Base-by-base conservation (phyloP, 805 yeast species). In the Tetrapisispora iriomotensis region DNA sequence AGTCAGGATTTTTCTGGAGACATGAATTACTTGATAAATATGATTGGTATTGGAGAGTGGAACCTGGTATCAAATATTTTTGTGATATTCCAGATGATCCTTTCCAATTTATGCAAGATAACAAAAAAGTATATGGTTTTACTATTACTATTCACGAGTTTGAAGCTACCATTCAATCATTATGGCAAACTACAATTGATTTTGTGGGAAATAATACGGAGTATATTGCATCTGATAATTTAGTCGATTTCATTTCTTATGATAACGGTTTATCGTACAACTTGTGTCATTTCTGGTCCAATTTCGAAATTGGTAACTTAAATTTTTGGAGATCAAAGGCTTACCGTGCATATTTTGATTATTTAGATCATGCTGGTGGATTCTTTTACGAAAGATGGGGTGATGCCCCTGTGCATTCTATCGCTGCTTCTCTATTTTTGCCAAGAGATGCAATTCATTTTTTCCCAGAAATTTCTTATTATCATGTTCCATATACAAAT, bases 381-480 rank as follows among this genome's bases (percentile, higher is more conserved):
- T 80, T 87, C 56, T 86, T 82, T 66, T 86, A 86, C 62, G 86
- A 82, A 62, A 71, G 92, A 55, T 86, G 95, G 90, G 94, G 94
- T 43, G 95, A 85, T 61, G 95, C 94, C 18, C 94, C 94, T 17
- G 78, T 84, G 36, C 88, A 83, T 57, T 78, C 88, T 6, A 77
- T 84, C 47, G 94, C 87, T 17, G 90, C 79, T 18, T 67, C 88
- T 8, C 63, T 85, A 44, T 79, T 85, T 64, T 56, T 82, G 51
- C 74, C 79, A 32, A 74, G 69, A 52, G 74, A 72, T 38, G 68
- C 76, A 53, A 62, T 85, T 31, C 86, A 82, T 53, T 77, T 81
- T 70, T 81, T 86, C 58, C 77, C 75, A 39, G 92, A 83, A 56
- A 71, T 84, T 45, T 94, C 94, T 32, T 84, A 85, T 63, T 72